Conservation (phyloP, 2,329 filamentous ascomycete genomes). For the Hypoxylon sp. region DNA sequence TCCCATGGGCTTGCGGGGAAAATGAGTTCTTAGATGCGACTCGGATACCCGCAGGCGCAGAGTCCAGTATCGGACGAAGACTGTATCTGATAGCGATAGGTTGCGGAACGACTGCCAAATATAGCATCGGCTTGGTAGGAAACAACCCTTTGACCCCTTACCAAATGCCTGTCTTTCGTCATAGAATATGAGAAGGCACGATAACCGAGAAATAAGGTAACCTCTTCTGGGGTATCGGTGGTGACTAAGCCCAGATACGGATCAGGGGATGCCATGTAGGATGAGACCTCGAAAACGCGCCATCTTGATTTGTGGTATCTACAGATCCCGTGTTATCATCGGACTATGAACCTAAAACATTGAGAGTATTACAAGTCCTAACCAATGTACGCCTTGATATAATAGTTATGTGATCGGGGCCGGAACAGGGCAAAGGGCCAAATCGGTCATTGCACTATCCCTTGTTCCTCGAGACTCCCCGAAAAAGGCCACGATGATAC, state of each 20-base stretch:
- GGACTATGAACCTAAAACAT: conserved; percentile 7
- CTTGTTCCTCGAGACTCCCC: neutral
- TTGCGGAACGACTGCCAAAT: conserved; percentile 17
- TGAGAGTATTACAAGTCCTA: conserved; percentile 29
- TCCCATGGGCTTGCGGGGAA: conserved; percentile 27
- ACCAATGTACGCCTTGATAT: conserved; percentile 12
- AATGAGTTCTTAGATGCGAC: conserved; percentile 21
- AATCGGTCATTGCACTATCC: conserved; percentile 6
- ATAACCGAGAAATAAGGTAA: conserved; percentile 8
- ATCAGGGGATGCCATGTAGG: neutral
- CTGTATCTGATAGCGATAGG: neutral
- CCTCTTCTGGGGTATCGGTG: neutral
- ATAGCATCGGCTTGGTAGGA: neutral
- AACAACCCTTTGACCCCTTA: conserved; percentile 2
- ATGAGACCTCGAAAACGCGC: neutral
- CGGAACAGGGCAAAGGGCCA: neutral
- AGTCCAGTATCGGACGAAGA: conserved; percentile 33
- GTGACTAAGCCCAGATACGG: neutral
- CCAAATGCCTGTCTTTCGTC: conserved; percentile 12
- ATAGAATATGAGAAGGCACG: conserved; percentile 1
- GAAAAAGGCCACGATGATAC: conserved; percentile 17
- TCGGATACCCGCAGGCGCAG: conserved; percentile 36
- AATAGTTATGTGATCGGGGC: conserved; percentile 11
- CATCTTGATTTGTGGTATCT: conserved; percentile 8
- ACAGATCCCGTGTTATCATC: conserved; percentile 17